These are phyloP conservation scores for Fusarium beomiforme DNA, from an alignment of 2,329 filamentous ascomycete genomes.

Conservation along the genomic window DNA sequence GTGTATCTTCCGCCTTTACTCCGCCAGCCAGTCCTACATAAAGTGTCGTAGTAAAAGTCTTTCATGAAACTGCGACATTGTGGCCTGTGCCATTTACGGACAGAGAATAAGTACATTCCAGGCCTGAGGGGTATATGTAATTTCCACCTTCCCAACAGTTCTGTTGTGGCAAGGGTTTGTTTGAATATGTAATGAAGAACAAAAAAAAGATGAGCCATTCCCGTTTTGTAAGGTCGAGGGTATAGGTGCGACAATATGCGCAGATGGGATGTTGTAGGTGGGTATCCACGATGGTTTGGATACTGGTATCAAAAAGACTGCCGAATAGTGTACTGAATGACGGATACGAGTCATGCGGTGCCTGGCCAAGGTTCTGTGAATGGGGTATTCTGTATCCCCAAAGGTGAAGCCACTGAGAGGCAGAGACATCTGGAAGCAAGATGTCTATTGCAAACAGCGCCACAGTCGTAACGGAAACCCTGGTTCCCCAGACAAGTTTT, in stretches of 20 bases:
- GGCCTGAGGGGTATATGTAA: constrained; percentile 39
- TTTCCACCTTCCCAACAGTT: constrained; percentile 30
- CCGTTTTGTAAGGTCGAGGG: constrained; percentile 30
- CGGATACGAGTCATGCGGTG: constrained; percentile 24
- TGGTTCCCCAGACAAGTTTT: constrained; percentile 38
- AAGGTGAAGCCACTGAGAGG: constrained; percentile 15
- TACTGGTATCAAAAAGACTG: constrained; percentile 43
- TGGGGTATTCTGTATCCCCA: constrained; percentile 3
- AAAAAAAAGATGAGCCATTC: constrained; percentile 34
- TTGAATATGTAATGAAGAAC: constrained; percentile 39
- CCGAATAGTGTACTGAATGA: constrained; percentile 31
- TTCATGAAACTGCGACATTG: constrained; percentile 37
- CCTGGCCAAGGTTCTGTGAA: constrained; percentile 4
- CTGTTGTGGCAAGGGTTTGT: constrained; percentile 21
- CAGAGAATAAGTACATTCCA: constrained; percentile 29
- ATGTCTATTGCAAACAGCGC: constrained; percentile 36
- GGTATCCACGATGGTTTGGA: constrained; percentile 36
- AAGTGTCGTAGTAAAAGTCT: constrained; percentile 40
- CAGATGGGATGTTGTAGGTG: constrained; percentile 20
- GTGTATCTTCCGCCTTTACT: constrained; percentile 19
- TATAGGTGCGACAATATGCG: constrained; percentile 44
- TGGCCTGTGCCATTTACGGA: constrained; percentile 24
- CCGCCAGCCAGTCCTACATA: constrained; percentile 43
- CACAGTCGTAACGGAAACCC: constrained; percentile 24
- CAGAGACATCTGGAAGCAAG: constrained; percentile 36